Conservation (phyloP, 2,329 filamentous ascomycete genomes). For the Aureobasidium pullulans region DNA sequence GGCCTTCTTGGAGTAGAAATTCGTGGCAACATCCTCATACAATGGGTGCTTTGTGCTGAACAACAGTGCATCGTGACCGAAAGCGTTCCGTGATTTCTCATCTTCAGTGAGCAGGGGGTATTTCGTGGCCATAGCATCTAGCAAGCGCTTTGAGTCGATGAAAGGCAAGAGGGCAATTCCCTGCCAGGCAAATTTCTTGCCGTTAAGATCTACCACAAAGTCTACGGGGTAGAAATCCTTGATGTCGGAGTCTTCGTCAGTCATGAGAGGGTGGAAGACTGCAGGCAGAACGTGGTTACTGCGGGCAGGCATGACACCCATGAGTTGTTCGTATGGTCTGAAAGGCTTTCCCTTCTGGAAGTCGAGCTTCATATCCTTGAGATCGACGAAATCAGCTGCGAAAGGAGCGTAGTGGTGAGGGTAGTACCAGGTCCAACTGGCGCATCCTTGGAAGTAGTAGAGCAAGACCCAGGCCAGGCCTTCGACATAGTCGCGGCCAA, state of each 20-base stretch:
- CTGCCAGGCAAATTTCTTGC: constrained; percentile 98
- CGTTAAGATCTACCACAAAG: constrained; percentile 88
- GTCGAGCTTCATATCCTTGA: constrained; percentile 67
- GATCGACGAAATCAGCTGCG: constrained; percentile 83
- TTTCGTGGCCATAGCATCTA: constrained; percentile 73
- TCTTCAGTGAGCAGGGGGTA: constrained; percentile 73
- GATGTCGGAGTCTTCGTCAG: constrained; percentile 77
- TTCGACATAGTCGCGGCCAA: constrained; percentile 87
- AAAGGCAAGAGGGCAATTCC: constrained; percentile 90
- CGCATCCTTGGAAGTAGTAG: constrained; percentile 97
- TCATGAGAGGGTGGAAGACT: constrained; percentile 87
- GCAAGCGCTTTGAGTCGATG: constrained; percentile 82
- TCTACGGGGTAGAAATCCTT: constrained; percentile 97
- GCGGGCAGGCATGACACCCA: constrained; percentile 92
- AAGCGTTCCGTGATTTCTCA: constrained; percentile 68
- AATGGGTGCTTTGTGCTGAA: constrained; percentile 78
- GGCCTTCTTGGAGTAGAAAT: constrained; percentile 89
- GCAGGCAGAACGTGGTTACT: constrained; percentile 86
- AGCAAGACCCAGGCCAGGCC: constrained; percentile 90
- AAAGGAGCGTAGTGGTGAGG: constrained; percentile 98
- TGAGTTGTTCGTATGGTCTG: constrained; percentile 90
- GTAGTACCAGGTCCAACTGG: constrained; percentile 99
- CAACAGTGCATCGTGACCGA: constrained; percentile 74
- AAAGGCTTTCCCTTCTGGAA: constrained; percentile 84
- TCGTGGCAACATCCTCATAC: constrained; percentile 74